These are phyloP conservation scores for Buddleja alternifolia DNA, from an alignment of 257 asterid genomes.

Conservation along the genomic window DNA sequence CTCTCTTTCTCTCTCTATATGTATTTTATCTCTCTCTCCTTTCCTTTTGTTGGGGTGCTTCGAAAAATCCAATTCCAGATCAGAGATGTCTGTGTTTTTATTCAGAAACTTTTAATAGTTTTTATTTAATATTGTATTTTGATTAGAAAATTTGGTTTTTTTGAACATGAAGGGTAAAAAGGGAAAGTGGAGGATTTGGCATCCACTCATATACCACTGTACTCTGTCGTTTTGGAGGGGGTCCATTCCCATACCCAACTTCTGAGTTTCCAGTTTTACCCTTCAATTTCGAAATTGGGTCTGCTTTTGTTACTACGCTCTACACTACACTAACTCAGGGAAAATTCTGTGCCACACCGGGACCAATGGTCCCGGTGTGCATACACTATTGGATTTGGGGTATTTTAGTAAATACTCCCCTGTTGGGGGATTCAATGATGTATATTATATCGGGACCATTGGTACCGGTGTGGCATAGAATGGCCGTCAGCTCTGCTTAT, in stretches of 20 bases:
- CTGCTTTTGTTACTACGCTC: conserved; percentile 23
- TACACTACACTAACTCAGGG: too few species aligned
- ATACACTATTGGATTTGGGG: too few species aligned
- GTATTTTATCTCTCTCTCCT: conserved; percentile 26
- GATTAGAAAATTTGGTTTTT: conserved; percentile 16
- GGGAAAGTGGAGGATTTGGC: conserved; percentile 32
- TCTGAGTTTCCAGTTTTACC: conserved; percentile 31
- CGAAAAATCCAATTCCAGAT: conserved; percentile 44
- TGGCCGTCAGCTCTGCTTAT: too few species aligned
- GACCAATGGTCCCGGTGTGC: too few species aligned
- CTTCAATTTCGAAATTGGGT: conserved; percentile 27
- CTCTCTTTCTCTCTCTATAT: conserved; percentile 21
- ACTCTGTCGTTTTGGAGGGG: conserved; percentile 21
- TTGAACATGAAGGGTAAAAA: conserved; percentile 42
- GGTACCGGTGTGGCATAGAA: too few species aligned
- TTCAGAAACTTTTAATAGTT: conserved; percentile 16
- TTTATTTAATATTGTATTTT: not conserved
- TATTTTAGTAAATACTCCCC: too few species aligned
- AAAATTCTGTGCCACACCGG: too few species aligned
- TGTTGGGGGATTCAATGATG: too few species aligned
- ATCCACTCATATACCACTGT: conserved; percentile 32
- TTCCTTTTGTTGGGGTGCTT: conserved; percentile 23
- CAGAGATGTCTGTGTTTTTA: conserved; percentile 39
- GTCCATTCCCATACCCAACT: conserved; percentile 12
- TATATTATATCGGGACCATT: too few species aligned